Evolutionary conservation across 2,329 filamentous ascomycete genomes (phyloP).

Genomic region (Blastomyces parvus): DNA sequence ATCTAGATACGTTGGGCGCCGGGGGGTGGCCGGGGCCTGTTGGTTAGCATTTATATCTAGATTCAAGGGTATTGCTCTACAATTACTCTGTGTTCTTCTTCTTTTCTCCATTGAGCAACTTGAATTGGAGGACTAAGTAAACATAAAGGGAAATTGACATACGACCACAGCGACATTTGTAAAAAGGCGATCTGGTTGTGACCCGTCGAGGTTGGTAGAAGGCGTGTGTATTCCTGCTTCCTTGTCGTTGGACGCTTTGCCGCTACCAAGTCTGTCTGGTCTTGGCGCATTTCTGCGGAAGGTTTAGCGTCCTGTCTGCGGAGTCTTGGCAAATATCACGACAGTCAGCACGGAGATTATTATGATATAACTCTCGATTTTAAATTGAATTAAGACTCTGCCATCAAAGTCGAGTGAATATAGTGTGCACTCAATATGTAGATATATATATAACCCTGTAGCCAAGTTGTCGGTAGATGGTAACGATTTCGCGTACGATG

Average conservation of each 20-base stretch:
- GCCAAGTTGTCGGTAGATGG: too few species aligned
- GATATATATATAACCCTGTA: too few species aligned
- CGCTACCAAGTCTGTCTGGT: background rate
- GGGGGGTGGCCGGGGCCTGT: background rate
- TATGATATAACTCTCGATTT: too few species aligned
- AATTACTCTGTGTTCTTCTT: too few species aligned
- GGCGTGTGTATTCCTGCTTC: too few species aligned
- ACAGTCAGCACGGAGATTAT: too few species aligned
- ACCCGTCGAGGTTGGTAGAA: background rate
- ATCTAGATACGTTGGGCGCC: constrained; percentile 34
- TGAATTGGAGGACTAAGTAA: background rate
- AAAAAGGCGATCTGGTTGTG: background rate
- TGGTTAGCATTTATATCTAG: background rate
- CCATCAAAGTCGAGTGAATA: too few species aligned
- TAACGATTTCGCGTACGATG: too few species aligned
- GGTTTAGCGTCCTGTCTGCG: background rate
- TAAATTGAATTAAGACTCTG: too few species aligned
- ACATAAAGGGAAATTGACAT: background rate
- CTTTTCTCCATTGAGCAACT: background rate
- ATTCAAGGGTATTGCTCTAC: too few species aligned
- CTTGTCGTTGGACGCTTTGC: background rate
- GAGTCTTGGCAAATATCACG: too few species aligned
- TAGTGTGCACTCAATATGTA: too few species aligned
- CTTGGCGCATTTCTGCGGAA: background rate
- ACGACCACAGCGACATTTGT: constrained; percentile 6